Evolutionary conservation across 1,284 basidiomycete species (phyloP), one percentile per base, ranked within the genome.

Genomic region (Phellopilus nigrolimitatus): DNA sequence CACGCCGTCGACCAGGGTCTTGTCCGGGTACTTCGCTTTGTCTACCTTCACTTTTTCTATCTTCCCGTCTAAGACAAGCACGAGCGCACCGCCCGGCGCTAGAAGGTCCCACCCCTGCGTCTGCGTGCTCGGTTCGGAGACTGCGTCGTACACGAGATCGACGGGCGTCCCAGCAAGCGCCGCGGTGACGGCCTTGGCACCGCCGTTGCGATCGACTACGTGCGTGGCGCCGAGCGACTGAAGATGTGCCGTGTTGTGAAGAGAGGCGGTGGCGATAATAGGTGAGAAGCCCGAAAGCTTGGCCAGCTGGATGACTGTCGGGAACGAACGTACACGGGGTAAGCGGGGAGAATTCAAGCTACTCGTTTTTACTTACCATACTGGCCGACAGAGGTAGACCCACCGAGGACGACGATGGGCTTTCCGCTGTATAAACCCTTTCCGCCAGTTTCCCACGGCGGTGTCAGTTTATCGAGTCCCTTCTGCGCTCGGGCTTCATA

Each of bases 211-310:
- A 47, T 73, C 71, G 51, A 79, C 59, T 51, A 74, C 63, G 48
- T 73, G 70, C 0, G 73, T 74, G 0, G 76, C 78, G 1, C 78
- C 78, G n/a, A 77, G 66, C 1, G 67, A 68, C 56, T 74, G 74
- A 54, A 79, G 66, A 55, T 62, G 65, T 0, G 60, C 67, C 1
- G 60, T 58, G 58, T 79, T 72, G 51, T 69, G 66, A 6, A 63
- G 52, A 8, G 75, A 78, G 4, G 73, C 66, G 5, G 75, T 76
- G 10, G 73, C 66, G 53, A 79, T 70, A 53, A 78, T 74, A 3
- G 69, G 70, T 2, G 66, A 69, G 62, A 77, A 76, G 0, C 77
- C 76, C 1, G 74, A 72, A 7, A 75, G 57, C 52, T 67, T 69
- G 7, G 71, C 72, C 17, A 78, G 62, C 60, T 79, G 75, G 28